Evolutionary conservation across 495 filamentous ascomycete species (phyloP), one percentile per base, ranked within the genome.

Genomic region (Podospora tetraspora): DNA sequence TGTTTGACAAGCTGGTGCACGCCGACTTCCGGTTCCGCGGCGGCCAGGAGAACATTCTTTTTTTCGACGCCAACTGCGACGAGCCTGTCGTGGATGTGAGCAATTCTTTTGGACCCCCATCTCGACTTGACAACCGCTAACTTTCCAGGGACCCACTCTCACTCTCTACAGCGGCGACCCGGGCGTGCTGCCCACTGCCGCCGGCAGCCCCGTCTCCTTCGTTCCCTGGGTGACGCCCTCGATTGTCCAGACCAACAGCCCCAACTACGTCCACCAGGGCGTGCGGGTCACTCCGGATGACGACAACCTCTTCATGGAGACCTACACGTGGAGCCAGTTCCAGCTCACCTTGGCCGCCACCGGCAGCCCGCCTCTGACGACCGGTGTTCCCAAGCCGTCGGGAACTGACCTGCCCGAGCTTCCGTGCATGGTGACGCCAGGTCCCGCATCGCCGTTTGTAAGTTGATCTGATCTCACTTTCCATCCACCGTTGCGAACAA

Each of bases 321-420:
- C 62, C 8, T 63, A 63, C 62, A 63, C 62, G 0, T 63, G 43
- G 19, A 63, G 29, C 62, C 29, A 63, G 62, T 52, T 34, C 29
- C 62, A n/a, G 19, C 62, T 63, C 30, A 63, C 62, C 32, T 13
- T 63, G 8, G 29, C 62, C 21, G 29, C n/a, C 21, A 21, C 23
- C 8, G 62, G 62, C 27, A 63, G 10, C 9, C 62, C 62, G 34
- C 30, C 62, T 16, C 34, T 63, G 29, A 66, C 63, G 24, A 66
- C 63, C 6, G 63, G 63, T 30, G 63, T 66, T 4, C 63, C 63
- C 13, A 52, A 58, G 43, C 63, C 63, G 4, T 29, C 52, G 1
- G 63, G 63, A 3, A 66, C 63, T n/a, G 63, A 66, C 7, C 52
- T 66, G 24, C 63, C 63, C 8, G 10, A 19, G 52, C 43, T 66